These are phyloP conservation scores for Cyberlindnera japonica DNA, from an alignment of 805 yeast genomes.

Conservation along the genomic window DNA sequence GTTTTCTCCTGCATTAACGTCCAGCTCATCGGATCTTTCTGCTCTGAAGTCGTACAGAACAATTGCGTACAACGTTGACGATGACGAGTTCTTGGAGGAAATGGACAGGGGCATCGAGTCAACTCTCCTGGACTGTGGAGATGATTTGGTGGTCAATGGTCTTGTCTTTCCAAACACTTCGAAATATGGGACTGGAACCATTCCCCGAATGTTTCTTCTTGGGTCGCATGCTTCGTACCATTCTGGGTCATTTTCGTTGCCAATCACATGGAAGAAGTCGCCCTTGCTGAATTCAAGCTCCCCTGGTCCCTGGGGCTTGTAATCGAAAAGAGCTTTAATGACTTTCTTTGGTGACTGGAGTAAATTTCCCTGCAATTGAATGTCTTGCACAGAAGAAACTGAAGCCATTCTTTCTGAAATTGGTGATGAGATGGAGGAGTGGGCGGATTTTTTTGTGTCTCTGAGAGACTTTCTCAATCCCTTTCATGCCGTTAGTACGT, in stretches of 20 bases:
- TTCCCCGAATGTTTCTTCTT: slow-evolving; percentile 66
- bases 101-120: slow-evolving; percentile 23
- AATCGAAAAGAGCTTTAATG: slow-evolving; percentile 76
- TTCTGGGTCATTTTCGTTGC: slow-evolving; percentile 50
- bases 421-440: slow-evolving; percentile 26
- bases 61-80: slow-evolving; percentile 67
- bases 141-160: slow-evolving; percentile 27
- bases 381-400: slow-evolving; percentile 23
- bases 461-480: slow-evolving; percentile 29
- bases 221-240: slow-evolving; percentile 94
- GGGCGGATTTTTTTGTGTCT: slow-evolving; percentile 26
- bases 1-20: slow-evolving; percentile 81
- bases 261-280: slow-evolving; percentile 82
- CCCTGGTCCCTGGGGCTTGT: slow-evolving; percentile 73
- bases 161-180: slow-evolving; percentile 68
- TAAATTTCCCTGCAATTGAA: slow-evolving; percentile 21
- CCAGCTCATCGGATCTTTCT: slow-evolving; percentile 72
- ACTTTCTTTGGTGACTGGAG: slow-evolving; percentile 70
- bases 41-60: slow-evolving; percentile 86
- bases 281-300: slow-evolving; percentile 78
- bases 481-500: too few relatives aligned
- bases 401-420: slow-evolving; percentile 20
- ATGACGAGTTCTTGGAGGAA: slow-evolving; percentile 14
- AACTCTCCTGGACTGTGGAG: slow-evolving; percentile 18
- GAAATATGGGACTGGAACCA: slow-evolving; percentile 84